A percentile compares a stretch with the other conserved stretches of the same genome.
Evolutionary conservation across 805 yeast genomes (phyloP).

Genomic region (Candida boidinii): DNA sequence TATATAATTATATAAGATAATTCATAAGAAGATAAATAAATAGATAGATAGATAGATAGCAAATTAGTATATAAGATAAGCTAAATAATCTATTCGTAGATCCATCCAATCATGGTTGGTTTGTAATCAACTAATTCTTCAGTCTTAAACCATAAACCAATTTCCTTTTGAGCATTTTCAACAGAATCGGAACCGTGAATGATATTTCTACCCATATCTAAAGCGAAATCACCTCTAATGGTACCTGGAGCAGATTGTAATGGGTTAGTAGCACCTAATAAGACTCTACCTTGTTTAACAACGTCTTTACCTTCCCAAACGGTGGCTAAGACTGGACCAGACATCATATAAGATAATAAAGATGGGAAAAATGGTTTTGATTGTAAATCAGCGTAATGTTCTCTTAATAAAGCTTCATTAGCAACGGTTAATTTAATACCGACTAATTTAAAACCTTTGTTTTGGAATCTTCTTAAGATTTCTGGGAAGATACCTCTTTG

Average conservation of each 20-base stretch:
- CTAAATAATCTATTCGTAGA: conserved; percentile 68
- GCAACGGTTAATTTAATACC: conserved; percentile 90
- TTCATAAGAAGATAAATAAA: too few relatives aligned
- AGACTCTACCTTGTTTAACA: conserved; percentile 96
- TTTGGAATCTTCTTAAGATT: conserved; percentile 88
- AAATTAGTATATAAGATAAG: background rate
- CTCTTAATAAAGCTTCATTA: conserved; percentile 76
- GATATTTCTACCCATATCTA: conserved; percentile 99
- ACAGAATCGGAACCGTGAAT: conserved; percentile 99
- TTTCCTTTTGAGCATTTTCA: conserved; percentile 95
- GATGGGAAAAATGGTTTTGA: conserved; percentile 98
- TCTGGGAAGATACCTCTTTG: conserved; percentile 94
- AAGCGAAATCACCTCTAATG: conserved; percentile 98
- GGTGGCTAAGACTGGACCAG: conserved; percentile 98
- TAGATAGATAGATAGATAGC: too few relatives aligned
- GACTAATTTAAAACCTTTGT: conserved; percentile 96
- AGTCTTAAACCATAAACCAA: conserved; percentile 93
- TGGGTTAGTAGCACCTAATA: conserved; percentile 99
- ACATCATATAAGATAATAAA: conserved; percentile 88
- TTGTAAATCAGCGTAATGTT: conserved; percentile 94
- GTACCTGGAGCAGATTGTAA: conserved; percentile 97
- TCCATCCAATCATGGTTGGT: conserved; percentile 77
- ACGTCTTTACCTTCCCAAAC: conserved; percentile 99
- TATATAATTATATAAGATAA: too few relatives aligned
- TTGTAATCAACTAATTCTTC: conserved; percentile 93